Conservation (phyloP, 2,329 filamentous ascomycete genomes). For the Ascochyta viciae-villosae region DNA sequence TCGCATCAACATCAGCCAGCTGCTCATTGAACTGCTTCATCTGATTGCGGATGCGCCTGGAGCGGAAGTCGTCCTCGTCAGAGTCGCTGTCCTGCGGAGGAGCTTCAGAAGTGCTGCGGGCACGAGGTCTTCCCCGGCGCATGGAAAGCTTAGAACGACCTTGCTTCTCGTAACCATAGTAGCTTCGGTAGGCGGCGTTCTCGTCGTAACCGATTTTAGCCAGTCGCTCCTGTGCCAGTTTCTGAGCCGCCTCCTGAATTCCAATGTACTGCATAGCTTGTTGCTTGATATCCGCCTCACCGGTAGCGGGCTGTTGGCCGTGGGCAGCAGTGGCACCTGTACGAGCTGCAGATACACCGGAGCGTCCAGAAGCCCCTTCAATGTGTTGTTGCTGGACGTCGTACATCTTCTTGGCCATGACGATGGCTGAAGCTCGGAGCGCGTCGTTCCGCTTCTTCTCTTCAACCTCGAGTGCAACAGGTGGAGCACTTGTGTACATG, state of each 20-base stretch:
- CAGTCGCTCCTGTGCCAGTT: conserved; percentile 81
- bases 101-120: conserved; percentile 68
- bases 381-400: conserved; percentile 69
- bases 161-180: conserved; percentile 69
- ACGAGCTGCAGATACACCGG: conserved; percentile 34
- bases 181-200: conserved; percentile 71
- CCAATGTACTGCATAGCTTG: conserved; percentile 62
- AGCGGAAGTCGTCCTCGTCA: conserved; percentile 69
- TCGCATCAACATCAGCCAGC: conserved; percentile 71
- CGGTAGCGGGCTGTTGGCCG: conserved; percentile 35
- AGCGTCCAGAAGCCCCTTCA: conserved; percentile 52
- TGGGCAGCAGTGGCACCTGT: conserved; percentile 46
- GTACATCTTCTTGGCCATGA: conserved; percentile 91
- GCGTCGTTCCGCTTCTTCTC: conserved; percentile 76
- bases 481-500: conserved; percentile 80
- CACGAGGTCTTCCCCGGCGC: conserved; percentile 62
- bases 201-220: conserved; percentile 79
- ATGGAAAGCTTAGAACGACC: conserved; percentile 61
- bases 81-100: conserved; percentile 36
- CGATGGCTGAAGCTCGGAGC: conserved; percentile 81
- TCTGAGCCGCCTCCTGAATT: conserved; percentile 86
- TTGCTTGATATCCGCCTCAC: conserved; percentile 59
- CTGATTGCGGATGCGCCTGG: conserved; percentile 75
- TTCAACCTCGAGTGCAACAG: conserved; percentile 73
- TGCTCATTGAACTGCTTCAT: conserved; percentile 79